These are phyloP conservation scores for Noccaea caerulescens DNA, from an alignment of 345 rosid genomes.

Conservation along the genomic window DNA sequence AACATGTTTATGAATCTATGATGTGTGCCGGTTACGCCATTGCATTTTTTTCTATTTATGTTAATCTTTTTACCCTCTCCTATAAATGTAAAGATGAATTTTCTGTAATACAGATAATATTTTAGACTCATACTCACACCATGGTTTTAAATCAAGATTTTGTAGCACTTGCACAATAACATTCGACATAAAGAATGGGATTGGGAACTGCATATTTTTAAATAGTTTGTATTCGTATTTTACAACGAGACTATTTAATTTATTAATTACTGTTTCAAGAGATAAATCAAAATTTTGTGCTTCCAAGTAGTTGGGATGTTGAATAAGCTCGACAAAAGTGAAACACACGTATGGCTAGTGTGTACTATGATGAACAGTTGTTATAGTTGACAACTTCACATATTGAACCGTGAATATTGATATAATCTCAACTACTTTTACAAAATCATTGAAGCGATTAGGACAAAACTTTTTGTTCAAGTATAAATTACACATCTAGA, in stretches of 20 bases:
- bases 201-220: neutral
- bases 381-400: slow-evolving; percentile 1
- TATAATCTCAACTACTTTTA: neutral
- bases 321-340: slow-evolving; percentile 14
- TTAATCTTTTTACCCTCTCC: no score
- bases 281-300: neutral
- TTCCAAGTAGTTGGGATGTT: slow-evolving; percentile 28
- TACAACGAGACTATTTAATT: neutral
- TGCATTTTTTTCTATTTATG: no score
- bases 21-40: no score
- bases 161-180: slow-evolving; percentile 11
- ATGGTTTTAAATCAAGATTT: neutral
- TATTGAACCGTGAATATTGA: neutral
- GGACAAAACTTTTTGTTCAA: neutral
- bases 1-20: no score
- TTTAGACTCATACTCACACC: neutral
- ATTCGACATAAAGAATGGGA: neutral
- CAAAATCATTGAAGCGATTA: slow-evolving; percentile 18
- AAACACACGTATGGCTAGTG: neutral
- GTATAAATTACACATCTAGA: neutral
- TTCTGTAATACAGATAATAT: neutral
- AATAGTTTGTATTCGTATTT: no score
- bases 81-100: no score
- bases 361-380: neutral
- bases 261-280: slow-evolving; percentile 8